Evolutionary conservation across 306 rosid species (phyloP).

Genomic region (Trifolium repens): DNA sequence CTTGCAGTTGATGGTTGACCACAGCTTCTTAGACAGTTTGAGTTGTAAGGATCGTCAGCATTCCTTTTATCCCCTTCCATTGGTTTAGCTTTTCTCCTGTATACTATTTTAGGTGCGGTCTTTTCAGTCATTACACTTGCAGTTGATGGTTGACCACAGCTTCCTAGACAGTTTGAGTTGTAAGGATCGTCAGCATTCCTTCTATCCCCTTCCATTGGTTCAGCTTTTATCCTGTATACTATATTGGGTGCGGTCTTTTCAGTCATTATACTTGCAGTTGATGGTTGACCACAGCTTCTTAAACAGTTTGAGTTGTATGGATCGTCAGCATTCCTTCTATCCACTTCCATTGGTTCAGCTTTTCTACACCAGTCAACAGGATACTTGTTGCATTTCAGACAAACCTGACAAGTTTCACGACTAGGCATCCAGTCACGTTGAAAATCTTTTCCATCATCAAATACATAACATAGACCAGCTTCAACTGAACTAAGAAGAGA

Average conservation of each 20-base stretch:
- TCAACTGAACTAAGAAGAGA: conserved; percentile 61
- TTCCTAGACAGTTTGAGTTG: conserved; percentile 49
- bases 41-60: conserved; percentile 50
- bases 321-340: conserved; percentile 48
- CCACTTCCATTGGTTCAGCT: conserved; percentile 52
- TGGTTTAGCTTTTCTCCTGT: conserved; percentile 62
- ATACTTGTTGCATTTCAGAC: conserved; percentile 55
- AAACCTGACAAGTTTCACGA: conserved; percentile 80
- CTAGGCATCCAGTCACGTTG: conserved; percentile 61
- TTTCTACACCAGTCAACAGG: conserved; percentile 58
- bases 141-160: conserved; percentile 58
- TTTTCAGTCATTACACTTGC: conserved; percentile 59
- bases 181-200: conserved; percentile 50
- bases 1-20: conserved; percentile 58
- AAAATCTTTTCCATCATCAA: conserved; percentile 55
- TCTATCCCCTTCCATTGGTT: conserved; percentile 50
- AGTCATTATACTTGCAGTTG: conserved; percentile 62
- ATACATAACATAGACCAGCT: conserved; percentile 57
- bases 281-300: conserved; percentile 52
- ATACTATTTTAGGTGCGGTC: conserved; percentile 55
- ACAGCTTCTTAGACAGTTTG: conserved; percentile 48
- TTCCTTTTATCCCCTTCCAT: conserved; percentile 50
- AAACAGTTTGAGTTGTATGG: conserved; percentile 50
- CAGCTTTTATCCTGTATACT: conserved; percentile 70
- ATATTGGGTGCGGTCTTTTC: conserved; percentile 51